Conservation (phyloP, 768 basidiomycete genomes). For the Pisolithus orientalis region DNA sequence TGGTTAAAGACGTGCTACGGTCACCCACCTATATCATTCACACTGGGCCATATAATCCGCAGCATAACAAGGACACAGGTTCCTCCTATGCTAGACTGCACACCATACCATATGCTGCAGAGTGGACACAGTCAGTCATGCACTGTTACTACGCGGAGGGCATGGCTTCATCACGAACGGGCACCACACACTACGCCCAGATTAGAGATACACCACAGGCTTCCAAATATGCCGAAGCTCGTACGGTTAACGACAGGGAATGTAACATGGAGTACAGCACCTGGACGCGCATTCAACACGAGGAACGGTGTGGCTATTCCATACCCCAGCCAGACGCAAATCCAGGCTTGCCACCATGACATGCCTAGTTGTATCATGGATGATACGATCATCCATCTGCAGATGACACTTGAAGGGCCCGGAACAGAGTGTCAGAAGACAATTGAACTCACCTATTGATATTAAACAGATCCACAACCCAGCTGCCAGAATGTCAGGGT, state of each 20-base stretch:
- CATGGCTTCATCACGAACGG: slow-evolving; percentile 8
- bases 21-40: slow-evolving; percentile 56
- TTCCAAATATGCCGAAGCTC: slow-evolving; percentile 76
- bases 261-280: slow-evolving; percentile 70
- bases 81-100: slow-evolving; percentile 80
- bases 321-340: slow-evolving; percentile 68
- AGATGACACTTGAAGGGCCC: slow-evolving; percentile 4
- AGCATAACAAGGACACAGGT: slow-evolving; percentile 71
- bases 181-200: slow-evolving; percentile 55
- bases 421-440: slow-evolving; percentile 1
- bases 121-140: slow-evolving; percentile 9
- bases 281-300: slow-evolving; percentile 70
- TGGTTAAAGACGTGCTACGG: not conserved
- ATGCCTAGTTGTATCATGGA: slow-evolving; percentile 69
- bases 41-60: slow-evolving; percentile 69
- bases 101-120: slow-evolving; percentile 67
- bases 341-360: slow-evolving; percentile 83
- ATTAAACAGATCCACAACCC: slow-evolving; percentile 79
- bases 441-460: slow-evolving; percentile 55
- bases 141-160: not conserved
- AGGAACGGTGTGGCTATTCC: slow-evolving; percentile 62
- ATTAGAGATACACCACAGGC: slow-evolving; percentile 75
- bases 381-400: slow-evolving; percentile 73
- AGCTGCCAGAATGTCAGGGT: slow-evolving; percentile 35
- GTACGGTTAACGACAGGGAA: slow-evolving; percentile 71